Evolutionary conservation across 2,329 filamentous ascomycete genomes (phyloP).

Genomic region (Pseudogymnoascus sp.): DNA sequence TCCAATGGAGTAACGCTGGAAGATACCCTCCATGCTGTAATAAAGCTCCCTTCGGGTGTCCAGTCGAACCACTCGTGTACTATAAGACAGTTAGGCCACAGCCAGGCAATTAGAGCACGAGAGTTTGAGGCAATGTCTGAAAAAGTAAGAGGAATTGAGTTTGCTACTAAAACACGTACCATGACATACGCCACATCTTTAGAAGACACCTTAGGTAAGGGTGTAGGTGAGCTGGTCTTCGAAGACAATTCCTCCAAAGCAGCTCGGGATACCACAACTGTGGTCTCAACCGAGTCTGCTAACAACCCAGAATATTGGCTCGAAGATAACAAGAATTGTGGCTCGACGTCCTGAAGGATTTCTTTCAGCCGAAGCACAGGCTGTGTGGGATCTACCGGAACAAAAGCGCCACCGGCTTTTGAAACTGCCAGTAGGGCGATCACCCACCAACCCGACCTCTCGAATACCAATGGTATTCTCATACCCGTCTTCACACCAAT

Average conservation of each 20-base stretch:
- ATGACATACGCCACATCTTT: not conserved
- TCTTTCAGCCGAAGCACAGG: conserved; percentile 16
- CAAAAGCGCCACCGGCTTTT: conserved; percentile 22
- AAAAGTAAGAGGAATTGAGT: too few relatives aligned
- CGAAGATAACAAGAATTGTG: not conserved
- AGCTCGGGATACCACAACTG: not conserved
- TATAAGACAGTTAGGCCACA: not conserved
- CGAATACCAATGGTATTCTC: conserved; percentile 19
- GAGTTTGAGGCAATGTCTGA: too few relatives aligned
- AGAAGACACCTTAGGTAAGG: not conserved
- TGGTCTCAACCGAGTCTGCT: not conserved
- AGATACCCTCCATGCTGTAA: not conserved
- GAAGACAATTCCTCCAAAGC: not conserved
- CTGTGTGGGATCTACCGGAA: conserved; percentile 24
- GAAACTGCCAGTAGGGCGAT: conserved; percentile 20
- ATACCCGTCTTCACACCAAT: conserved; percentile 12
- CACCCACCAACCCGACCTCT: conserved; percentile 20
- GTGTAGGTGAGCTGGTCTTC: not conserved
- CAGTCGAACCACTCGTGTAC: not conserved
- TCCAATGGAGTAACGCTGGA: not conserved
- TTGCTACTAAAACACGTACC: not conserved
- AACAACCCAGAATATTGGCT: not conserved
- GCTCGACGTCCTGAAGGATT: conserved; percentile 11
- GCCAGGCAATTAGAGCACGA: too few relatives aligned
- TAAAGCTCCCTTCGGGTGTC: not conserved